Base-by-base conservation (phyloP, 257 asterid genomes). In the Linderniella brevidens region DNA sequence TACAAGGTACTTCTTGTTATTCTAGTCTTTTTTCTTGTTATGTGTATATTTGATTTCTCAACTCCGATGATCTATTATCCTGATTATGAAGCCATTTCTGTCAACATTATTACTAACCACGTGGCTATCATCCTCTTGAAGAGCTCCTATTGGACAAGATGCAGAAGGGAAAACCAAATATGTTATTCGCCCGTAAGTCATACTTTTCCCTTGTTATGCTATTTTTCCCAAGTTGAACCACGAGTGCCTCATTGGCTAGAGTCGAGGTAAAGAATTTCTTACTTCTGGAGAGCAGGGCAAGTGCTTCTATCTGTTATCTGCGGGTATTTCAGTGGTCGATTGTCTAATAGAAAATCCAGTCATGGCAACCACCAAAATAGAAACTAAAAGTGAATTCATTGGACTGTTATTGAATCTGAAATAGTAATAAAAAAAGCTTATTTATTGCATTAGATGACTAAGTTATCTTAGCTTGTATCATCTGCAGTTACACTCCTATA, bases 401-500 rank as follows among this genome's bases (percentile, higher is more conserved):
- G 32, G 32, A 25, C 6, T 25, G 32, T 25, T 25, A 25, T 6
- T 25, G 32, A 25, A 25, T 25, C 32, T 25, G 32, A 25, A 25
- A n/a, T n/a, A n/a, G n/a, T n/a, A n/a, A n/a, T n/a, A n/a, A n/a
- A n/a, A n/a, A n/a, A n/a, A n/a, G n/a, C n/a, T n/a, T n/a, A n/a
- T n/a, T n/a, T n/a, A n/a, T n/a, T n/a, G n/a, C n/a, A n/a, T n/a
- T n/a, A n/a, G n/a, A n/a, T n/a, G n/a, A n/a, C n/a, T n/a, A n/a
- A n/a, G n/a, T n/a, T n/a, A n/a, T n/a, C n/a, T n/a, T 25, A 25
- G 32, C 36, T 9, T 58, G 56, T 42, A 11, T 2, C 25, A 55
- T 77, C 55, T 82, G 64, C 88, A 87, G 97, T 48, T 88, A 88
- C 69, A 88, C 97, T 55, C 97, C 97, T 50, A 76, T 88, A 64